Evolutionary conservation across 1,284 basidiomycete genomes (phyloP), one percentile per base, ranked within the genome.

Genomic region (Apiotrichum mycotoxinovorans): DNA sequence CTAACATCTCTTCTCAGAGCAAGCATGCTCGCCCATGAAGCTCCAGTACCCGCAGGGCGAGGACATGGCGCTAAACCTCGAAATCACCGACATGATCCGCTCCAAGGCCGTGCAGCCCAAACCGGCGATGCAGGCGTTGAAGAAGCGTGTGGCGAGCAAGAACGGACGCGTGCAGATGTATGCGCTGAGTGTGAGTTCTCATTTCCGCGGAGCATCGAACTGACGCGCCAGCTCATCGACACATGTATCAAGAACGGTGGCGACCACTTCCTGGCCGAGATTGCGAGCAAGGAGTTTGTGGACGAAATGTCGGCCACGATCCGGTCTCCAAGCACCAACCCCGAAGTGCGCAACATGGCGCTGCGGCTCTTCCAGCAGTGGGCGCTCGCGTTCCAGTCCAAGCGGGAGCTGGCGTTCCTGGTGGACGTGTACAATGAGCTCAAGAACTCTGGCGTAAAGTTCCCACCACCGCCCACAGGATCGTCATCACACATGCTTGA

Each of bases 241-340:
- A 83, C 88, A 14, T 96, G 92, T 68, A 85, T 98, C 77, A 99
- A 99, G 86, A 99, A 99, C 70, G 92, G 92, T 12, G 96, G 96
- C 0, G 92, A 97, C 65, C 85, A 86, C 54, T 98, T 99, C 70
- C 79, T 98, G 45, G 76, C 76, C 2, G 91, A 94, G 71, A 79
- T 95, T 49, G 85, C 88, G 3, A 91, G 90, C 15, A 83, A 88
- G 58, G 93, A 96, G 72, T 95, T 98, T 73, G 87, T 95, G 77
- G 94, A 98, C 75, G 91, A 92, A 59, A 66, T 76, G 64, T 67
- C 70, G 4, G 63, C 55, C 1, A 43, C 73, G 25, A 74, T 78
- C 60, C 70, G 70, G 50, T 58, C 69, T 26, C 84, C 48, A 9
- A 37, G 25, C 37, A 79, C 90, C 51, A 94, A 91, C 69, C 80